Percentiles rank a stretch among this genome's conserved stretches.
Conservation (phyloP, 163 green algal genomes). For the Scenedesmus sp. region DNA sequence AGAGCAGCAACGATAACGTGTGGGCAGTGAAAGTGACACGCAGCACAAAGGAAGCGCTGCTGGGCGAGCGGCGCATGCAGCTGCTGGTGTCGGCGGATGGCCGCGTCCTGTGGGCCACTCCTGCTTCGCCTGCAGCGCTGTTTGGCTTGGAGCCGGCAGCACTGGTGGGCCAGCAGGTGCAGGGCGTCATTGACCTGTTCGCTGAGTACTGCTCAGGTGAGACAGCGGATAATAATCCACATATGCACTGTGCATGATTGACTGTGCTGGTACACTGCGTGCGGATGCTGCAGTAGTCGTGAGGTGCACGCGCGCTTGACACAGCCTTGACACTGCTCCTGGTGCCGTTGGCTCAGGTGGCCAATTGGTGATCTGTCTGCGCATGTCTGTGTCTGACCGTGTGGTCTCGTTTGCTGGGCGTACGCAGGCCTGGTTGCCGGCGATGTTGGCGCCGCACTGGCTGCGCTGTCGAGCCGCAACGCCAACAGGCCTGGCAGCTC, state of each 20-base stretch:
- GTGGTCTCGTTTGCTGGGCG: not conserved
- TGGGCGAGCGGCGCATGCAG: slow-evolving; percentile 62
- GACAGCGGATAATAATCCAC: not conserved
- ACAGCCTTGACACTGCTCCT: no score
- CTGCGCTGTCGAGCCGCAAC: slow-evolving; percentile 50
- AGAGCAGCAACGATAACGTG: not conserved
- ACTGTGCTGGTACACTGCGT: not conserved
- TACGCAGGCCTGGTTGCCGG: not conserved
- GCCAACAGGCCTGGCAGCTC: slow-evolving; percentile 51
- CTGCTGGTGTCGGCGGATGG: slow-evolving; percentile 54
- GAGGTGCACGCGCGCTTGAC: no score
- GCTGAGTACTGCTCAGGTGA: slow-evolving; percentile 48
- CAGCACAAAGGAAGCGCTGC: not conserved
- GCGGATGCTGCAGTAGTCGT: not conserved
- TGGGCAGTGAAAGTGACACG: slow-evolving; percentile 43
- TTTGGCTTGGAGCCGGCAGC: slow-evolving; percentile 58
- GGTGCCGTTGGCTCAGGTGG: no score
- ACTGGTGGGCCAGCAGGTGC: slow-evolving; percentile 55
- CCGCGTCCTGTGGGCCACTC: slow-evolving; percentile 42
- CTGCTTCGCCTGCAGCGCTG: slow-evolving; percentile 9
- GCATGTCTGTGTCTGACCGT: not conserved
- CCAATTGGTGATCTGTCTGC: no score
- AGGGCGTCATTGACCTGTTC: slow-evolving; percentile 63
- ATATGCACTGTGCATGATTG: not conserved
- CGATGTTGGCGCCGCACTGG: slow-evolving; percentile 51